These are phyloP conservation scores for Pichia sp. DNA, from an alignment of 1,139 yeast species.

Conservation along the genomic window DNA sequence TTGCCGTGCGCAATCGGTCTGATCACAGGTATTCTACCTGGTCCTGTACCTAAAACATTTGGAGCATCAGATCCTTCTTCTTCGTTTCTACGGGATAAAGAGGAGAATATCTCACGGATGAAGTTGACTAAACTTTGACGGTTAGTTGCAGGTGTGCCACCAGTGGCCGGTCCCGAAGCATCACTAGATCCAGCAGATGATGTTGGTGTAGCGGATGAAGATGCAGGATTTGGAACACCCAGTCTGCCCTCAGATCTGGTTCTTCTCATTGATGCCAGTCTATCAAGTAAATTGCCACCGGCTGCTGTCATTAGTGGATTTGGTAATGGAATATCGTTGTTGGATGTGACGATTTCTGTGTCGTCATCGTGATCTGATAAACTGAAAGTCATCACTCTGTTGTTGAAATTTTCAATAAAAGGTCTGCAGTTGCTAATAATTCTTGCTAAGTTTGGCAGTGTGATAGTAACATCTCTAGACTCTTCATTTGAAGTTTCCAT, in stretches of 20 bases:
- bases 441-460: conserved; percentile 36
- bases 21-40: conserved; percentile 4
- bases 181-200: not conserved
- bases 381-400: conserved; percentile 28
- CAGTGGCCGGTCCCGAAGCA: not conserved
- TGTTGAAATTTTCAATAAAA: conserved; percentile 28
- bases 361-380: conserved; percentile 27
- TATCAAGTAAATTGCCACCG: not conserved
- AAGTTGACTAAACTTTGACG: conserved; percentile 13
- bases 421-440: conserved; percentile 33
- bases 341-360: not conserved
- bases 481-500: conserved; percentile 16
- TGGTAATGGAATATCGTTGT: conserved; percentile 4
- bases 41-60: conserved; percentile 3
- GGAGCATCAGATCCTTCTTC: not conserved
- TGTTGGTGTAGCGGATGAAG: not conserved
- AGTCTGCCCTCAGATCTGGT: not conserved
- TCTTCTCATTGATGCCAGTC: conserved; percentile 5
- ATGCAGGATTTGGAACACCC: not conserved
- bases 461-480: conserved; percentile 28
- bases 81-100: conserved; percentile 4
- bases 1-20: conserved; percentile 3
- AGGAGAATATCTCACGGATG: conserved; percentile 14
- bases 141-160: not conserved
- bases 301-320: not conserved